Conservation (phyloP, 1,284 basidiomycete species). For the Ceratobasidium sp. region DNA sequence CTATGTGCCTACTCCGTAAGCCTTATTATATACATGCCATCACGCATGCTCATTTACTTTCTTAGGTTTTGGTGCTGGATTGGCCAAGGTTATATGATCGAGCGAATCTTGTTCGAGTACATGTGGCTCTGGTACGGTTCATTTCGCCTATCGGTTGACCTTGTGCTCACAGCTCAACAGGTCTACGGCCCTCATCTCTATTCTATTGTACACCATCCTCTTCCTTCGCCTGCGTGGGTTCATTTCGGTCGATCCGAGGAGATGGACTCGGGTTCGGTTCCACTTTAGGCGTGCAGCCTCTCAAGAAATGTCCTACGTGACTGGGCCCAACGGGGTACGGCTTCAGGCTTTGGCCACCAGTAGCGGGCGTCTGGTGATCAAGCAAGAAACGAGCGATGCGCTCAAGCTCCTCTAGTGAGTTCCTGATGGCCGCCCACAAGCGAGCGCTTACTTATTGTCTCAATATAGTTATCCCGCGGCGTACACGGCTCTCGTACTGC, state of each 20-base stretch:
- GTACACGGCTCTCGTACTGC: conserved; percentile 44
- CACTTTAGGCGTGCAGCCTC: conserved; percentile 16
- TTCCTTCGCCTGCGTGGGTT: conserved; percentile 44
- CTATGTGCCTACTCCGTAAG: conserved; percentile 44
- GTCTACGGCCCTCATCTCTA: conserved; percentile 41
- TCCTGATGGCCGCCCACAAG: conserved; percentile 2
- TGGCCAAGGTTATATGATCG: conserved; percentile 39
- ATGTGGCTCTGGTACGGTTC: conserved; percentile 43
- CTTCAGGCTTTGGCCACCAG: conserved; percentile 31
- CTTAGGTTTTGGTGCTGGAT: conserved; percentile 44
- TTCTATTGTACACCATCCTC: conserved; percentile 43
- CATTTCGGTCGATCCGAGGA: conserved; percentile 41
- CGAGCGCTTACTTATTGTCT: neutral
- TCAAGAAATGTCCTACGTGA: conserved; percentile 32
- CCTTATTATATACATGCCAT: neutral
- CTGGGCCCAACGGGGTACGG: conserved; percentile 17
- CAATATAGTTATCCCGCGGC: conserved; percentile 41
- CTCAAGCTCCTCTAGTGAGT: conserved; percentile 46
- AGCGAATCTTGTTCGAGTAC: conserved; percentile 44
- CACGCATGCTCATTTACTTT: conserved; percentile 6
- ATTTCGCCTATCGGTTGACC: neutral
- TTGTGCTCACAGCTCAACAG: neutral
- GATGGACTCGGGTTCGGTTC: conserved; percentile 28
- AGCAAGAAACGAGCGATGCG: conserved; percentile 42
- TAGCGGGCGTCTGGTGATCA: conserved; percentile 32